Evolutionary conservation across 441 rosid species (phyloP).

Genomic region (Erodium trifolium): DNA sequence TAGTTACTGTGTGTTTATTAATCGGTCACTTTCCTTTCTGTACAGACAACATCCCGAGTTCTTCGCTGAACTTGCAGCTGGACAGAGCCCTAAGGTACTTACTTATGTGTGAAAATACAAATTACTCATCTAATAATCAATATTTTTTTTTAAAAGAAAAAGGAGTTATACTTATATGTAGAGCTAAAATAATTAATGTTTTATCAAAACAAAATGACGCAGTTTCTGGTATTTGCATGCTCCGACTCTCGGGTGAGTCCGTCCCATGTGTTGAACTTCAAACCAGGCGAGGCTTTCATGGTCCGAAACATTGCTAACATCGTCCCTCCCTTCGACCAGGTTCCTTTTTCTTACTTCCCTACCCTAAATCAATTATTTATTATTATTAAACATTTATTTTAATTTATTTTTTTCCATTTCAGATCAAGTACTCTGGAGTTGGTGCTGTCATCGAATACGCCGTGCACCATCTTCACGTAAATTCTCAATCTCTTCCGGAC

Average conservation of each 20-base stretch:
- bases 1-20: too few relatives aligned
- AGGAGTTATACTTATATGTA: too few relatives aligned
- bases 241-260: conserved; percentile 97
- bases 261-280: conserved; percentile 77
- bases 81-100: conserved; percentile 75
- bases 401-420: conserved; percentile 9
- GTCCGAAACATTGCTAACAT: conserved; percentile 89
- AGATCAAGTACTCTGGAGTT: conserved; percentile 69
- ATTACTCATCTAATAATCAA: neutral
- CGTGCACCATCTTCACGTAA: conserved; percentile 79
- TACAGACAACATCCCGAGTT: conserved; percentile 54
- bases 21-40: neutral
- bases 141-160: neutral
- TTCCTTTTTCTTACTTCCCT: conserved; percentile 12
- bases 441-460: conserved; percentile 99
- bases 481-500: too few relatives aligned
- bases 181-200: too few relatives aligned
- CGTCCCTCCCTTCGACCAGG: conserved; percentile 88
- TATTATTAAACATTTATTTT: too few relatives aligned
- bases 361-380: neutral
- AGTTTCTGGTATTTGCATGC: conserved; percentile 95
- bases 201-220: conserved; percentile 19
- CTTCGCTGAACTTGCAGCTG: conserved; percentile 54
- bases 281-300: conserved; percentile 92
- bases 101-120: too few relatives aligned